A percentile compares a stretch with the other conserved stretches of the same genome.
These are phyloP conservation scores for Malassezia psittaci DNA, from an alignment of 1,284 basidiomycete genomes.

Conservation along the genomic window DNA sequence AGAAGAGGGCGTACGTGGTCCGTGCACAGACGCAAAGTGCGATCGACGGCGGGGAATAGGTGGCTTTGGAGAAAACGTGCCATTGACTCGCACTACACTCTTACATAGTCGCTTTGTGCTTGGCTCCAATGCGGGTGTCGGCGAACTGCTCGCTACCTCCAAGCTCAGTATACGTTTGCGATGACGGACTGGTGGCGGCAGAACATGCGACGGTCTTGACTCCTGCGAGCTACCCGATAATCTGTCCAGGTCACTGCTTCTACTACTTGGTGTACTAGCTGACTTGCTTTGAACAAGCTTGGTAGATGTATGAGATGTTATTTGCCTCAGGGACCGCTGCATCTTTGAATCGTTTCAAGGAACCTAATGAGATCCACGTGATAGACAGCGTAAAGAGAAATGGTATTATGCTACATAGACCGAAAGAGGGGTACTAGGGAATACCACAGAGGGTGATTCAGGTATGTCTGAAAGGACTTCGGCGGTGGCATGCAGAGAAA, in stretches of 20 bases:
- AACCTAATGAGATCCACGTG: too few species aligned
- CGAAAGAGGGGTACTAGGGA: neutral
- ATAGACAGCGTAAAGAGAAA: too few species aligned
- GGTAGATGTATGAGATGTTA: too few species aligned
- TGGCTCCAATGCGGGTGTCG: neutral
- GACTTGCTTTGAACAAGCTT: too few species aligned
- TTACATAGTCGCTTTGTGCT: conserved; percentile 4
- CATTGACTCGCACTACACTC: neutral
- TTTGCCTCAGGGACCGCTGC: too few species aligned
- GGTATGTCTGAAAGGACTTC: neutral
- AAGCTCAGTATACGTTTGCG: neutral
- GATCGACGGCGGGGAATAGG: conserved; percentile 8
- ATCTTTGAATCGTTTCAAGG: too few species aligned
- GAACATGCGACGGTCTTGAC: neutral
- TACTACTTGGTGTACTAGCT: neutral
- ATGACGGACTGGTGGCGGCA: neutral
- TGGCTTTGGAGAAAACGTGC: neutral
- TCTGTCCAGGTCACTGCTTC: neutral
- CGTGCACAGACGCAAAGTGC: neutral
- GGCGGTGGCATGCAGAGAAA: neutral
- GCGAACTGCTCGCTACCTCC: neutral
- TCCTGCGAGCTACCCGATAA: neutral
- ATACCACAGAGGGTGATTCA: neutral
- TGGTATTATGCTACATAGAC: neutral
- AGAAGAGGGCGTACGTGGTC: conserved; percentile 7